phyloP scores from a whole-genome alignment of 1,284 basidiomycete genomes.

The Takashimella koratensis region DNA sequence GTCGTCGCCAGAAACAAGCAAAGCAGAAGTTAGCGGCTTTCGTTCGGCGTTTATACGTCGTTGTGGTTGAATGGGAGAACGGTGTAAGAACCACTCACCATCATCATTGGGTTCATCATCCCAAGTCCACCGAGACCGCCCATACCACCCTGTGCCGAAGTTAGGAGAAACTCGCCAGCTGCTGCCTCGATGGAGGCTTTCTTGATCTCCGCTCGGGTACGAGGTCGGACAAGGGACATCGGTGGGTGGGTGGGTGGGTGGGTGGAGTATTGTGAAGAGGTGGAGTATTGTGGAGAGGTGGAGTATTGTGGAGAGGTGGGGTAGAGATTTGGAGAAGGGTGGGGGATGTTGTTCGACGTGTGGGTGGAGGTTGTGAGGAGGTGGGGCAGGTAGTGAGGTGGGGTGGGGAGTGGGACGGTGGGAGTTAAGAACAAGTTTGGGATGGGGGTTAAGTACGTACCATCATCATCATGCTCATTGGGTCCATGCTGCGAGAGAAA shows the following conservation, averaged over 20 bases:
- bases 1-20: too few species aligned
- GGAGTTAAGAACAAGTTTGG: not conserved
- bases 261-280: not conserved
- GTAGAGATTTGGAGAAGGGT: not conserved
- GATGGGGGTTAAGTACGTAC: too few species aligned
- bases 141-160: constrained; percentile 12
- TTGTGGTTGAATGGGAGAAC: too few species aligned
- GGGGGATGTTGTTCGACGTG: not conserved
- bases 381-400: too few species aligned
- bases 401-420: too few species aligned
- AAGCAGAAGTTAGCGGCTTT: too few species aligned
- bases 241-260: not conserved
- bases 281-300: not conserved
- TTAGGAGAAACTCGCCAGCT: not conserved
- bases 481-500: constrained; percentile 22
- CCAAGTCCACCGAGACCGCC: constrained; percentile 32
- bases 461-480: constrained; percentile 35
- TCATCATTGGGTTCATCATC: constrained; percentile 40
- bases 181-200: not conserved
- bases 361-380: not conserved
- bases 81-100: constrained; percentile 19
- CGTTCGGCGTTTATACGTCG: too few species aligned
- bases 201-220: not conserved
- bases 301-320: not conserved
- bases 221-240: not conserved